Conservation (phyloP, 352 stramenopile genomes). For the Pythium volutum region DNA sequence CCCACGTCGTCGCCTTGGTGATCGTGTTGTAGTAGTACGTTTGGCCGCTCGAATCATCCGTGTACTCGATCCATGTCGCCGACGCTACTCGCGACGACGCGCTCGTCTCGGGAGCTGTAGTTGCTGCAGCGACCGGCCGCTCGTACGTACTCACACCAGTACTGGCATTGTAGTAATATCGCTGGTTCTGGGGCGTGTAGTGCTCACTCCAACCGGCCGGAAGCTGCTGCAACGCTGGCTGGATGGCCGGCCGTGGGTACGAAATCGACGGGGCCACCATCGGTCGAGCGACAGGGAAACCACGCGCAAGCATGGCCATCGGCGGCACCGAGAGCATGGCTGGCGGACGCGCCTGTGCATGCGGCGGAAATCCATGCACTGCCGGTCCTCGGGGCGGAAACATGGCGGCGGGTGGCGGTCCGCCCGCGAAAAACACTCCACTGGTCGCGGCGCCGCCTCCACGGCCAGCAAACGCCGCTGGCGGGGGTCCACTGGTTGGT, state of each 20-base stretch:
- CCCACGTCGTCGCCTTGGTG: constrained; percentile 78
- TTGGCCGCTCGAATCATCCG: constrained; percentile 60
- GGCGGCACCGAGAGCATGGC: constrained; percentile 10
- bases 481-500: constrained; percentile 1
- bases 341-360: constrained; percentile 7
- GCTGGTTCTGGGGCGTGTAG: constrained; percentile 44
- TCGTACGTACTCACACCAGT: constrained; percentile 71
- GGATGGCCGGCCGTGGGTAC: not conserved
- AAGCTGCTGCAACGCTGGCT: constrained; percentile 10
- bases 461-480: constrained; percentile 1
- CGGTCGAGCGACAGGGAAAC: constrained; percentile 4
- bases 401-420: constrained; percentile 1
- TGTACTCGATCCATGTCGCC: constrained; percentile 74
- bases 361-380: constrained; percentile 15
- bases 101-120: not conserved
- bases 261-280: not conserved
- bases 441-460: not conserved
- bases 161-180: constrained; percentile 60
- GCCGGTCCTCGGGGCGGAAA: constrained; percentile 17
- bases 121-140: constrained; percentile 18
- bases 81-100: not conserved
- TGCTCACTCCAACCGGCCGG: constrained; percentile 62
- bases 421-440: constrained; percentile 1
- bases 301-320: constrained; percentile 26
- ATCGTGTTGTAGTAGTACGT: constrained; percentile 81